Evolutionary conservation across 331 rosid species (phyloP).

Genomic region (Quercus phellos): DNA sequence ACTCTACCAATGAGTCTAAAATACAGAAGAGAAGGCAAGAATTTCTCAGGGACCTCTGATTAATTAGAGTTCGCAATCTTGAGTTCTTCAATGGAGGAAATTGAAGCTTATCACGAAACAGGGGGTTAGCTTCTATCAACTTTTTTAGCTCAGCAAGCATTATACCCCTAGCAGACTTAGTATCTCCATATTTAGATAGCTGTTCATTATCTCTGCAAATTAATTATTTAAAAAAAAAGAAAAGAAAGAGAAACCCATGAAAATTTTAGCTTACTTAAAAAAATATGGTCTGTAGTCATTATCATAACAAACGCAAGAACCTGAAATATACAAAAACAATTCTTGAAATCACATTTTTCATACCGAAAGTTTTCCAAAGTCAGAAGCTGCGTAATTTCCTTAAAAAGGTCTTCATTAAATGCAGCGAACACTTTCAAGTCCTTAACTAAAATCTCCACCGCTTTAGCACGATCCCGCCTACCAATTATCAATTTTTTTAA

Average conservation of each 20-base stretch:
- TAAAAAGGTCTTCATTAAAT: conserved; percentile 92
- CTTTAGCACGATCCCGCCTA: conserved; percentile 94
- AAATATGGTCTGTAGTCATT: neutral
- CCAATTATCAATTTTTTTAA: conserved; percentile 20
- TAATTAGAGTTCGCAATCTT: conserved; percentile 88
- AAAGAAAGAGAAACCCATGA: neutral
- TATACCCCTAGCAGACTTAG: conserved; percentile 91
- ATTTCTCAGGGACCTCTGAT: conserved; percentile 69
- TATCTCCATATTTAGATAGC: conserved; percentile 94
- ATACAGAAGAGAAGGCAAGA: conserved; percentile 1
- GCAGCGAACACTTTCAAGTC: conserved; percentile 95
- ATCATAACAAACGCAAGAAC: neutral
- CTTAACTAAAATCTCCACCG: conserved; percentile 92
- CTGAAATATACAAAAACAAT: neutral
- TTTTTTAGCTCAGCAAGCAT: conserved; percentile 96
- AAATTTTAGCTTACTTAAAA: neutral
- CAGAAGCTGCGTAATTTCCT: conserved; percentile 91
- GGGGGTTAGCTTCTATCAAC: conserved; percentile 90
- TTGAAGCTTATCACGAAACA: conserved; percentile 97
- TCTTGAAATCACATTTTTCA: conserved; percentile 7
- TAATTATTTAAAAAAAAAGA: neutral
- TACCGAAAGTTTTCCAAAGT: conserved; percentile 95
- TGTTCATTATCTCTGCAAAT: conserved; percentile 89
- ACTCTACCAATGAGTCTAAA: neutral
- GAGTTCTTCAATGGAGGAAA: conserved; percentile 94